Conservation (phyloP, 2,329 filamentous ascomycete genomes). For the Orbilia quercus region DNA sequence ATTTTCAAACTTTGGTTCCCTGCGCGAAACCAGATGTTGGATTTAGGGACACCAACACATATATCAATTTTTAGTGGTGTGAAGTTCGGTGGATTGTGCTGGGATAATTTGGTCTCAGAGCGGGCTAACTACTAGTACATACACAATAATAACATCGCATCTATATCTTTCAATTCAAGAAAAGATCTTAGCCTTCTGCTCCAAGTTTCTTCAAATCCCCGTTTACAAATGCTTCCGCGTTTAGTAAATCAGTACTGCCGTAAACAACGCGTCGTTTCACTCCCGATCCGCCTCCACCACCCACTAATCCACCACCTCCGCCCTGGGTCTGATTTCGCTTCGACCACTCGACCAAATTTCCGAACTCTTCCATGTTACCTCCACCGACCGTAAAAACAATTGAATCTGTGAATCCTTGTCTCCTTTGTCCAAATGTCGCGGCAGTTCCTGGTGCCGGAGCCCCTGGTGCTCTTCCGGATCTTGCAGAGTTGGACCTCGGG, state of each 20-base stretch:
- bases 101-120: not conserved
- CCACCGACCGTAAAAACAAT: slow-evolving; percentile 96
- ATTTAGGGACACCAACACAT: slow-evolving; percentile 33
- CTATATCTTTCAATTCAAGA: not conserved
- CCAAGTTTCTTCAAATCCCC: slow-evolving; percentile 74
- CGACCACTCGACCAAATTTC: slow-evolving; percentile 96
- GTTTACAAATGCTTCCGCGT: slow-evolving; percentile 74
- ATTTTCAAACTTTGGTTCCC: slow-evolving; percentile 3
- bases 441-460: slow-evolving; percentile 65
- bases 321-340: slow-evolving; percentile 73
- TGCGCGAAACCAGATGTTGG: slow-evolving; percentile 29
- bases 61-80: too few relatives aligned
- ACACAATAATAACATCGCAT: not conserved
- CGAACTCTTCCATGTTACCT: slow-evolving; percentile 98
- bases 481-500: slow-evolving; percentile 88
- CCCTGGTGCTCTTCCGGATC: slow-evolving; percentile 69
- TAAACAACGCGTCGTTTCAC: slow-evolving; percentile 87
- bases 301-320: slow-evolving; percentile 66
- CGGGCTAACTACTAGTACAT: not conserved
- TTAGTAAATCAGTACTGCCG: slow-evolving; percentile 86
- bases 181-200: slow-evolving; percentile 64
- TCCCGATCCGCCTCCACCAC: slow-evolving; percentile 63
- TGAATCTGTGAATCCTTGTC: slow-evolving; percentile 88
- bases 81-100: too few relatives aligned
- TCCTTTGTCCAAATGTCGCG: slow-evolving; percentile 89